Conservation (phyloP, 768 basidiomycete genomes). For the Pleurotus giganteus region DNA sequence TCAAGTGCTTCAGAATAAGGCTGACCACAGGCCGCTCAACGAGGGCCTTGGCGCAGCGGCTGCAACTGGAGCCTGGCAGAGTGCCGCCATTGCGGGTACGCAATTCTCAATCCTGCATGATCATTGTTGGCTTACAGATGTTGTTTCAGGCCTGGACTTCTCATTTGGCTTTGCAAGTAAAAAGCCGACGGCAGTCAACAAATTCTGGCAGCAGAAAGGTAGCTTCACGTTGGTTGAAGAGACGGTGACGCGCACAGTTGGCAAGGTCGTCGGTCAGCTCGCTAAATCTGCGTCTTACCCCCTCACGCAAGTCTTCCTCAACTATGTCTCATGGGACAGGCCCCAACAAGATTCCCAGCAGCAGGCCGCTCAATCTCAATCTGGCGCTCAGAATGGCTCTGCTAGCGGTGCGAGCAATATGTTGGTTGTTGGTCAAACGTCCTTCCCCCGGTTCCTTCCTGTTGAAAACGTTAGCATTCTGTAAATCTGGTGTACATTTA, state of each 20-base stretch:
- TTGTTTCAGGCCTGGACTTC: background rate
- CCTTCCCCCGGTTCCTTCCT: background rate
- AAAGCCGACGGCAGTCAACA: background rate
- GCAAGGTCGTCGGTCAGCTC: background rate
- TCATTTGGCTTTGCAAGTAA: background rate
- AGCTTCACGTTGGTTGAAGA: background rate
- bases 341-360: background rate
- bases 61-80: constrained; percentile 1
- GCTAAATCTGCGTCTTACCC: background rate
- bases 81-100: background rate
- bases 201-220: background rate
- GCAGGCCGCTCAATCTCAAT: background rate
- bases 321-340: background rate
- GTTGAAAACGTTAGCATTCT: background rate
- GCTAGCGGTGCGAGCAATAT: background rate
- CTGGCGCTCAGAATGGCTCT: background rate
- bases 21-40: background rate
- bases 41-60: background rate
- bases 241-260: background rate
- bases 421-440: background rate
- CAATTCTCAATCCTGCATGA: background rate
- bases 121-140: background rate
- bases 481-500: too few relatives aligned
- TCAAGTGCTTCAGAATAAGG: background rate
- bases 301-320: background rate